Conservation (phyloP, 768 basidiomycete species). For the Kwoniella bestiolae region DNA sequence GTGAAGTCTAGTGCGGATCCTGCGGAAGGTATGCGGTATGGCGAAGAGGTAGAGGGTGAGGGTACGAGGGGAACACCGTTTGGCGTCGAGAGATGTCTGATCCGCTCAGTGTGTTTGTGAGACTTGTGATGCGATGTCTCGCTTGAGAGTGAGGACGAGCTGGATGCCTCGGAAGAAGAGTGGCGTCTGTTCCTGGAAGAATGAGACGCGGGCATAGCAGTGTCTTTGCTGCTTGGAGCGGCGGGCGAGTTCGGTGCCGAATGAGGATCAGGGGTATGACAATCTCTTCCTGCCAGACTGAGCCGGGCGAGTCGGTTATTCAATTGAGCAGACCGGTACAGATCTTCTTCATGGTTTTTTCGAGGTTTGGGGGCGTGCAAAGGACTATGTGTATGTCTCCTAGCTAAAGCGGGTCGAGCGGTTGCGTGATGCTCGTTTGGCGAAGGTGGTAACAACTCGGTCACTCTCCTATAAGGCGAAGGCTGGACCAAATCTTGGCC, state of each 20-base stretch:
- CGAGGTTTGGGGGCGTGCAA: background rate
- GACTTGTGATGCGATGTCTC: background rate
- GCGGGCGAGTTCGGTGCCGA: background rate
- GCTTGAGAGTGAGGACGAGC: background rate
- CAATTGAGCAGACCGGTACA: slow-evolving; percentile 15
- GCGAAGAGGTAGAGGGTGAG: background rate
- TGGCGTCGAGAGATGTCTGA: slow-evolving; percentile 13
- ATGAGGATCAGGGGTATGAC: slow-evolving; percentile 16
- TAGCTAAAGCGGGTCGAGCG: slow-evolving; percentile 1
- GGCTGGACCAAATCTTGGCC: background rate
- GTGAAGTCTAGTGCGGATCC: background rate
- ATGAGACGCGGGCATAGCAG: too few species aligned
- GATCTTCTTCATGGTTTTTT: slow-evolving; percentile 5
- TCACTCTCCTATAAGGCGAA: slow-evolving; percentile 6
- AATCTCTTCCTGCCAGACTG: slow-evolving; percentile 3
- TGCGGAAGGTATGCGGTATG: background rate
- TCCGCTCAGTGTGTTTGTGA: background rate
- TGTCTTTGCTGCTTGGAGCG: background rate
- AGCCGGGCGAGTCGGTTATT: slow-evolving; percentile 22
- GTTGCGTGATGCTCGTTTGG: background rate
- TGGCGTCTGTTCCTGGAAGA: background rate
- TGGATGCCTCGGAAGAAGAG: background rate
- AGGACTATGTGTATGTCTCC: slow-evolving; percentile 15
- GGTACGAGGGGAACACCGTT: background rate
- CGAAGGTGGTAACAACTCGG: background rate